These are phyloP conservation scores for Lunularia cruciata DNA, from an alignment of 225 moss, liverwort and hornwort genomes.

Conservation along the genomic window DNA sequence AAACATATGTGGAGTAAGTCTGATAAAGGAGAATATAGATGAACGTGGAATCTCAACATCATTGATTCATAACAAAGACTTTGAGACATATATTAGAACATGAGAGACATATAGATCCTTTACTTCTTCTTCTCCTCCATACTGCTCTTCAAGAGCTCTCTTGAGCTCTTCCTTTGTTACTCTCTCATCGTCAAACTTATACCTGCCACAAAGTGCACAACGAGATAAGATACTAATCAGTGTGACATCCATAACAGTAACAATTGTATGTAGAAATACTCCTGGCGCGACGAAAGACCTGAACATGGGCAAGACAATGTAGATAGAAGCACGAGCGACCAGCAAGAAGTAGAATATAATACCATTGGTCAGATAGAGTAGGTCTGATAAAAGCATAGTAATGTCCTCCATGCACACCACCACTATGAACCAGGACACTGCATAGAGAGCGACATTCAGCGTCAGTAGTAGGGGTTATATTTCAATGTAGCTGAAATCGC, in stretches of 20 bases:
- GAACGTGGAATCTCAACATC: too few species aligned
- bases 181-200: conserved; percentile 98
- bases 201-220: conserved; percentile 45
- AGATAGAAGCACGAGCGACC: too few species aligned
- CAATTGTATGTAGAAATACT: background rate
- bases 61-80: background rate
- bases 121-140: conserved; percentile 99
- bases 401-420: conserved; percentile 99
- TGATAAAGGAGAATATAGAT: background rate
- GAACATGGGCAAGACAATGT: background rate
- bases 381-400: conserved; percentile 99
- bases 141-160: conserved; percentile 96
- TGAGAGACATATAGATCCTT: background rate
- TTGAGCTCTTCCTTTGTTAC: conserved; percentile 96
- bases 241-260: background rate
- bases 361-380: conserved; percentile 96
- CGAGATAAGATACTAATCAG: background rate
- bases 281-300: background rate
- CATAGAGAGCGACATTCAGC: conserved; percentile 8
- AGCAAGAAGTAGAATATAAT: conserved; percentile 23
- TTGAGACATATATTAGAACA: background rate
- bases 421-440: conserved; percentile 98
- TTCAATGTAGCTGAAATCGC: too few species aligned
- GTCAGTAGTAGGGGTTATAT: too few species aligned
- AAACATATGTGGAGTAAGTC: background rate